Evolutionary conservation across 176 grass and related monocot species (phyloP), one percentile per base, ranked within the genome.

Genomic region (Pharus latifolius): DNA sequence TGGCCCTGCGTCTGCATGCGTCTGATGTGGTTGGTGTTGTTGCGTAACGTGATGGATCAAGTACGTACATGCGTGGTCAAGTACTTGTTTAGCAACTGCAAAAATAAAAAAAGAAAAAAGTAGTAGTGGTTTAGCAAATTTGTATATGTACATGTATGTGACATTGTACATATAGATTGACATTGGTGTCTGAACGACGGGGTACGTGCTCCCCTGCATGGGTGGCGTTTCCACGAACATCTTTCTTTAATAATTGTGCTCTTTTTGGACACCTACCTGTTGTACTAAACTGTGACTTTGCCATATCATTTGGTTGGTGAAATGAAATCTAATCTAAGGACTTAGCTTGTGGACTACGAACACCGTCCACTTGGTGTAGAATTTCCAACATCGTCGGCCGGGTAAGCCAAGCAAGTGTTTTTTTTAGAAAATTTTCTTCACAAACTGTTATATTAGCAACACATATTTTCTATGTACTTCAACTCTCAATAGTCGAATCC

Each of bases 271-370:
- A 29, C 68, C 49, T 70, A 12, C 60, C 22, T 15, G 58, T n/a
- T n/a, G 56, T 20, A 16, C 49, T 26, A 13, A 43, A 14, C 24
- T 5, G 69, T 8, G 32, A 42, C 11, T 22, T 44, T 8, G 26
- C 49, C 13, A 4, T 52, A 15, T 5, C 60, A 15, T 17, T 37
- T 3, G 63, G 33, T 32, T 55, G 60, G 73, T 32, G 40, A 43
- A 40, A 51, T 1, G 8, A 49, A 4, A 27, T 0, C 9, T 27
- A 15, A 24, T 23, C 69, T 41, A 55, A 33, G 47, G 22, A 10
- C 60, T 24, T 77, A 48, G 74, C 67, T 68, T 67, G 58, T 65
- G n/a, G 49, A 60, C 16, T 3, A n/a, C 37, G 26, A 77, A 66
- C 68, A 35, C 67, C 6, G 58, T 55, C 34, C 17, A 4, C 15